phyloP scores from a whole-genome alignment of 768 basidiomycete species.

The Termitomyces bulborhizus region DNA sequence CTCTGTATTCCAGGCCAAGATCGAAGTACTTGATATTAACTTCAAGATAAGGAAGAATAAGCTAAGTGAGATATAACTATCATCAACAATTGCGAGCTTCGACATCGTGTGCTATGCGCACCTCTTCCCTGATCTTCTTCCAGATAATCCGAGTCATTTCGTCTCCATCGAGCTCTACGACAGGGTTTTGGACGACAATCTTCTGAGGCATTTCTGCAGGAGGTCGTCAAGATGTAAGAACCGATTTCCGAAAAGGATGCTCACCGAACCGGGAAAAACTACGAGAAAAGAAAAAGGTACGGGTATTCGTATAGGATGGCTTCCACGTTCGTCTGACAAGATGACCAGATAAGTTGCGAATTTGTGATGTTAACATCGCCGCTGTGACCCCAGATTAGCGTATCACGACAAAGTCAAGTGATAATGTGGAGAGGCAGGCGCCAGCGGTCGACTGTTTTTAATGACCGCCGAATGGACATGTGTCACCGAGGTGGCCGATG shows the following conservation, averaged over 20 bases:
- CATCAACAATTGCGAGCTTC: background rate
- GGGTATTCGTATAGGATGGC: slow-evolving; percentile 9
- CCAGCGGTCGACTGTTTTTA: background rate
- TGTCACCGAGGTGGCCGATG: slow-evolving; percentile 1
- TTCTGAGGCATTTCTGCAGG: slow-evolving; percentile 36
- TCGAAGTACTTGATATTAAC: slow-evolving; percentile 98
- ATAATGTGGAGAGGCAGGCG: background rate
- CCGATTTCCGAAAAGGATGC: slow-evolving; percentile 9
- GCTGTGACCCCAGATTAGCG: slow-evolving; percentile 1
- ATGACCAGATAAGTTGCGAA: slow-evolving; percentile 13
- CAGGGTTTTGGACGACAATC: slow-evolving; percentile 81
- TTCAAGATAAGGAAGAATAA: slow-evolving; percentile 92
- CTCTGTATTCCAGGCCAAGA: slow-evolving; percentile 90
- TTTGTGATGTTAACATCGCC: slow-evolving; percentile 13
- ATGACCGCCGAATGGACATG: slow-evolving; percentile 8
- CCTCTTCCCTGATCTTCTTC: slow-evolving; percentile 97
- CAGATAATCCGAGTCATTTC: slow-evolving; percentile 99
- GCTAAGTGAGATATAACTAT: slow-evolving; percentile 36
- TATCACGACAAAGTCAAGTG: background rate
- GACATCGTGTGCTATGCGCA: slow-evolving; percentile 24
- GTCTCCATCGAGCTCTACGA: slow-evolving; percentile 95
- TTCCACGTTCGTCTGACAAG: slow-evolving; percentile 5
- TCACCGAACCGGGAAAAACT: slow-evolving; percentile 15
- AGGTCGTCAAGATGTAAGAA: background rate
- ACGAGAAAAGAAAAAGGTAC: slow-evolving; percentile 12